A percentile compares a stretch with the other conserved stretches of the same genome.
These are phyloP conservation scores for Phytophthora pinifolia DNA, from an alignment of 352 stramenopile species.

Conservation along the genomic window DNA sequence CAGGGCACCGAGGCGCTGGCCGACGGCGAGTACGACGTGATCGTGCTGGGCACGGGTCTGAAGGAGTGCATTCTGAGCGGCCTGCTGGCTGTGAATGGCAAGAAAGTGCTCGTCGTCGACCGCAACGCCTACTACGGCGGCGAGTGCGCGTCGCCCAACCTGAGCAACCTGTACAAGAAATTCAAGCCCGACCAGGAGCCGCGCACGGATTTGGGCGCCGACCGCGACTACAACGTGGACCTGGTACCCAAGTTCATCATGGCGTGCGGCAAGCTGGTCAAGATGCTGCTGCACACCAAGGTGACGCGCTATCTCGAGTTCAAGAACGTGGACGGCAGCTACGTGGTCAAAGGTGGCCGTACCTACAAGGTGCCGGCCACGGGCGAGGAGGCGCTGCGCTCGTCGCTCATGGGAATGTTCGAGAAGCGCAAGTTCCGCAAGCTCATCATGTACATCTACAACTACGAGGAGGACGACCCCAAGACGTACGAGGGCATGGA, in stretches of 20 bases:
- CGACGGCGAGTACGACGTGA: conserved; percentile 99
- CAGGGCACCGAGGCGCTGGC: conserved; percentile 94
- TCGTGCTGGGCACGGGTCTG: conserved; percentile 98
- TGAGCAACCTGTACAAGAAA: conserved; percentile 98
- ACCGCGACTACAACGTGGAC: conserved; percentile 99
- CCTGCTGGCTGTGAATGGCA: conserved; percentile 93
- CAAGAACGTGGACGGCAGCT: conserved; percentile 98
- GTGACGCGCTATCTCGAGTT: conserved; percentile 99
- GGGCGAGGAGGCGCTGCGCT: conserved; percentile 94
- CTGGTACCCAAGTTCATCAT: conserved; percentile 99
- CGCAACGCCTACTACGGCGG: conserved; percentile 98
- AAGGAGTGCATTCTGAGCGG: conserved; percentile 99
- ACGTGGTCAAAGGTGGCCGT: conserved; percentile 97
- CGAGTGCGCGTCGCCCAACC: conserved; percentile 98
- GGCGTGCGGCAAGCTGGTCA: conserved; percentile 99
- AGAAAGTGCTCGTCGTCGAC: conserved; percentile 97
- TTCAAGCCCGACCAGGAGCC: conserved; percentile 80
- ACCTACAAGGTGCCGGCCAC: conserved; percentile 98
- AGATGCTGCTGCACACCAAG: conserved; percentile 97
- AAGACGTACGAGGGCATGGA: conserved; percentile 92
- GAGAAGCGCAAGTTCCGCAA: conserved; percentile 99
- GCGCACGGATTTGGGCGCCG: conserved; percentile 89
- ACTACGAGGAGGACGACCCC: conserved; percentile 94
- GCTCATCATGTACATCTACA: conserved; percentile 97
- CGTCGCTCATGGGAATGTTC: conserved; percentile 98